Percentiles rank a stretch among this genome's conserved stretches.
Conservation (phyloP, 345 rosid genomes). For the Clausena lansium region DNA sequence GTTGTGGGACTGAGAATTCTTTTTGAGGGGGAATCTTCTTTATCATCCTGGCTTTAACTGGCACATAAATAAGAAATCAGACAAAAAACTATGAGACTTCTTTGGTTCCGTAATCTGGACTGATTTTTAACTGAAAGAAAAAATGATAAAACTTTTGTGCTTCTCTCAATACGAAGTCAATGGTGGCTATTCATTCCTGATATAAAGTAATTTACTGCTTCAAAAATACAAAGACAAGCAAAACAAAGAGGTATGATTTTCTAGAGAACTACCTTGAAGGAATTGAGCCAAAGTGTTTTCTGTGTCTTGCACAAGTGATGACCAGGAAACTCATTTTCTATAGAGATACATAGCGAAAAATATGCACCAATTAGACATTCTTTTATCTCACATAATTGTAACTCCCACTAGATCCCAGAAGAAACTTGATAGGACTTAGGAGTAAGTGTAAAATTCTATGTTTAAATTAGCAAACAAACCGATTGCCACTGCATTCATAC, state of each 20-base stretch:
- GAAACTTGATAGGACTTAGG: conserved; percentile 21
- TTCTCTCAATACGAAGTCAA: not conserved
- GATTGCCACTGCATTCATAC: conserved; percentile 43
- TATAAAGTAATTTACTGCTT: not conserved
- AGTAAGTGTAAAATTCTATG: conserved; percentile 29
- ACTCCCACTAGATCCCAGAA: conserved; percentile 19
- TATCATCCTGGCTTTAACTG: not conserved
- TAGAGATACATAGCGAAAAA: not conserved
- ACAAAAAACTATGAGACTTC: not conserved
- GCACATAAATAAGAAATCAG: not conserved
- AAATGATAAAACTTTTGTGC: not conserved
- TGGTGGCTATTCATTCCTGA: not conserved
- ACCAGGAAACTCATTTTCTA: not conserved
- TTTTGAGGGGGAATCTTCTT: not conserved
- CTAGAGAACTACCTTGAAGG: not conserved
- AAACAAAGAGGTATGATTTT: not conserved
- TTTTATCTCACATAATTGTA: conserved; percentile 12
- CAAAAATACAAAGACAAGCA: not conserved
- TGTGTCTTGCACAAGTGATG: not conserved
- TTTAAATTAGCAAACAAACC: conserved; percentile 50
- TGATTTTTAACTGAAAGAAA: not conserved
- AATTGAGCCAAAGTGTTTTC: not conserved
- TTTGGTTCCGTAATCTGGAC: not conserved
- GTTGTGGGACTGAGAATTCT: not conserved
- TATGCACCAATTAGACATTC: conserved; percentile 3